phyloP scores from a whole-genome alignment of 495 filamentous ascomycete species.

The Penicillium odoratum region DNA sequence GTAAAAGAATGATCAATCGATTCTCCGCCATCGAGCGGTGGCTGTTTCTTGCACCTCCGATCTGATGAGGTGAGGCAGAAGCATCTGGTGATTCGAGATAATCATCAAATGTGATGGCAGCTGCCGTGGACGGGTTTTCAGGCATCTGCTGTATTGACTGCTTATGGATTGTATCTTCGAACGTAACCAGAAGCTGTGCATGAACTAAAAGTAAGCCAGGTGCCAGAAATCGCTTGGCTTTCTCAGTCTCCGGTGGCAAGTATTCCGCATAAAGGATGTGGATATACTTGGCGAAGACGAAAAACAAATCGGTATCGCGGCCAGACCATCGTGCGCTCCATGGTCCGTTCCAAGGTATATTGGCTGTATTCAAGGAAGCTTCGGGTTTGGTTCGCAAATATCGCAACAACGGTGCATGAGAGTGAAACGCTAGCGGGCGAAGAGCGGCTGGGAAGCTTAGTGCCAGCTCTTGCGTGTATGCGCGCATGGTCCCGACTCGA shows the following conservation, averaged over 20 bases:
- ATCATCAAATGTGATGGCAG: conserved; percentile 75
- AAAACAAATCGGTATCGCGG: conserved; percentile 88
- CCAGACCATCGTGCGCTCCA: conserved; percentile 89
- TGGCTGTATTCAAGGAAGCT: conserved; percentile 65
- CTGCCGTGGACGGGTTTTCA: conserved; percentile 54
- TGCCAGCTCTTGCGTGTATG: conserved; percentile 57
- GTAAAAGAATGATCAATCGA: conserved; percentile 79
- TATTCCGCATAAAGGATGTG: conserved; percentile 82
- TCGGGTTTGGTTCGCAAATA: conserved; percentile 68
- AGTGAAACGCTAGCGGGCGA: conserved; percentile 69
- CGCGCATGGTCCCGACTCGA: conserved; percentile 36
- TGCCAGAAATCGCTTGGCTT: conserved; percentile 61
- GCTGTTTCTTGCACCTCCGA: conserved; percentile 61
- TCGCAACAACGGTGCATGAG: conserved; percentile 59
- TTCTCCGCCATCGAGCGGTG: conserved; percentile 89
- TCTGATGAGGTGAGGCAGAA: conserved; percentile 59
- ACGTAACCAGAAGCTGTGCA: conserved; percentile 75
- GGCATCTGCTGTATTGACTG: conserved; percentile 50
- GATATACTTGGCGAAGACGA: conserved; percentile 90
- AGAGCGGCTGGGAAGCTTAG: conserved; percentile 71
- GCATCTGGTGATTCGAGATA: conserved; percentile 70
- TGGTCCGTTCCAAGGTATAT: conserved; percentile 80
- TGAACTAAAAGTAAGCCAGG: conserved; percentile 84
- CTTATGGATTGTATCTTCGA: conserved; percentile 86
- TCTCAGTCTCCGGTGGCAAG: conserved; percentile 64